Evolutionary conservation across 257 asterid genomes (phyloP).

Genomic region (Parsonsia alboflavescens): DNA sequence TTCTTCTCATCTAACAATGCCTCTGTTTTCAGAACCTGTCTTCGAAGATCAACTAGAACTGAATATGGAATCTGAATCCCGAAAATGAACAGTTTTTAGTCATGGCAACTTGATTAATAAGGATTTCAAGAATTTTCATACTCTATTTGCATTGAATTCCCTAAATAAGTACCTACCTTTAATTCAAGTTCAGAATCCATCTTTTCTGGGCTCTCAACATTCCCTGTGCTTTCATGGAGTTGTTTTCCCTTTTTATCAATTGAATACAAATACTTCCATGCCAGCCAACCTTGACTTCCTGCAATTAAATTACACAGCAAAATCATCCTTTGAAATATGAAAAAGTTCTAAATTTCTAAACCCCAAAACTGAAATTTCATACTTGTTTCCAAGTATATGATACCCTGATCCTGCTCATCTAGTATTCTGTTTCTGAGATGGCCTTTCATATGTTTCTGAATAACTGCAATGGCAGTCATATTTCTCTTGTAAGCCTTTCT

Average conservation of each 20-base stretch:
- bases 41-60: conserved; percentile 45
- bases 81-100: conserved; percentile 4
- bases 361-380: background rate
- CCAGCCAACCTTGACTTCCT: conserved; percentile 37
- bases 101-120: background rate
- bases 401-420: conserved; percentile 25
- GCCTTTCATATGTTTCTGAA: conserved; percentile 42
- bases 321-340: background rate
- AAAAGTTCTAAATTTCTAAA: background rate
- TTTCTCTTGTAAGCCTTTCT: conserved; percentile 33
- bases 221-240: conserved; percentile 6
- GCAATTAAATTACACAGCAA: background rate
- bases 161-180: conserved; percentile 37
- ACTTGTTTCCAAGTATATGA: conserved; percentile 35
- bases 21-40: conserved; percentile 48
- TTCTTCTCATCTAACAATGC: conserved; percentile 47
- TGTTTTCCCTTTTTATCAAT: conserved; percentile 5
- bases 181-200: conserved; percentile 15
- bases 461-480: conserved; percentile 26
- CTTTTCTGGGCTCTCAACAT: conserved; percentile 7
- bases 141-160: background rate
- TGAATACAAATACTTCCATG: conserved; percentile 20
- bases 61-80: conserved; percentile 36
- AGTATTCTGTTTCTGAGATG: conserved; percentile 16
- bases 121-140: background rate